Conservation (phyloP, 495 filamentous ascomycete species). For the Pseudevernia furfuracea region DNA sequence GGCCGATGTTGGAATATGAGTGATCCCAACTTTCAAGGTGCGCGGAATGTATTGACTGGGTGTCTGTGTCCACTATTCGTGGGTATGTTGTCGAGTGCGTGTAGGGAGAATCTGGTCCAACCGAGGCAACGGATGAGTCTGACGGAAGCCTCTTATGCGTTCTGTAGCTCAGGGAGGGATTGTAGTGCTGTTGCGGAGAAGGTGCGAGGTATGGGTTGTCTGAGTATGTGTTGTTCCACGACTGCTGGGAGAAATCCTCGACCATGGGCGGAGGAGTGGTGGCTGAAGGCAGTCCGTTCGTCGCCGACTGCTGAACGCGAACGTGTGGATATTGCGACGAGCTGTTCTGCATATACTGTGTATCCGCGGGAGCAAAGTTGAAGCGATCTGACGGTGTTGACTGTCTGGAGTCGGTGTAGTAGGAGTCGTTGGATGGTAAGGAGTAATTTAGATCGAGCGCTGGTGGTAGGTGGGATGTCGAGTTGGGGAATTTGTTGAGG, state of each 20-base stretch:
- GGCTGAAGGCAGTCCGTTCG: constrained; percentile 16
- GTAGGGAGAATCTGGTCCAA: constrained; percentile 32
- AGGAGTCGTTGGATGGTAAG: constrained; percentile 6
- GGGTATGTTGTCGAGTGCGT: constrained; percentile 27
- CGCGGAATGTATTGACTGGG: constrained; percentile 32
- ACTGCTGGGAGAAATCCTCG: constrained; percentile 19
- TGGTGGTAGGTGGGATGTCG: not conserved
- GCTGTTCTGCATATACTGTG: constrained; percentile 22
- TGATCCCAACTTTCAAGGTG: constrained; percentile 33
- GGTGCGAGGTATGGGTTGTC: constrained; percentile 23
- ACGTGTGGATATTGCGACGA: constrained; percentile 23
- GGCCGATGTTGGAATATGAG: constrained; percentile 29
- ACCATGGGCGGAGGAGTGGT: constrained; percentile 23
- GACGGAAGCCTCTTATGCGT: constrained; percentile 30
- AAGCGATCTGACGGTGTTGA: constrained; percentile 20
- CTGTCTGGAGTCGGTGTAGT: constrained; percentile 18
- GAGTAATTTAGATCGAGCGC: constrained; percentile 9
- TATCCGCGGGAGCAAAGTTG: constrained; percentile 4
- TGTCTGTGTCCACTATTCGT: constrained; percentile 36
- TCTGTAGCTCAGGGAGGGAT: constrained; percentile 9
- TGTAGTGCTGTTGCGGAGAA: constrained; percentile 14
- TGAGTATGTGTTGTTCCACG: constrained; percentile 18
- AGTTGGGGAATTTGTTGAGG: not conserved
- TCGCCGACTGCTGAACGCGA: constrained; percentile 22
- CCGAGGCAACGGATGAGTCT: constrained; percentile 29